Percentiles rank a stretch among this genome's conserved stretches.
These are phyloP conservation scores for Nematocida sp. DNA, from an alignment of 371 early-diverging fungal species.

Conservation along the genomic window DNA sequence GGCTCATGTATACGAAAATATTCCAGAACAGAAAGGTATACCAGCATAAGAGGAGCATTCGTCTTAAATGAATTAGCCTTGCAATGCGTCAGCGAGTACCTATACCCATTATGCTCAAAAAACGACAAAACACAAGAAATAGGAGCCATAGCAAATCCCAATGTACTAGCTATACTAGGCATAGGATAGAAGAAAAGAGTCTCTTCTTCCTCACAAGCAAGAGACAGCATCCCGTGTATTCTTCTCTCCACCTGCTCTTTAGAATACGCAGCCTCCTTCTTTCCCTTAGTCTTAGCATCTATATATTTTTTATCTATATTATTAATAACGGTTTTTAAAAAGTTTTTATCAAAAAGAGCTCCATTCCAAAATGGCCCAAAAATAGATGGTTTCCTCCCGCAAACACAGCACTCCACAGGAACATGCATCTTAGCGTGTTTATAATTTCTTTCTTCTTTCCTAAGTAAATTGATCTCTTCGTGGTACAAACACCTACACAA, in stretches of 20 bases:
- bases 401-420: conserved; percentile 56
- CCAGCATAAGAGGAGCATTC: conserved; percentile 75
- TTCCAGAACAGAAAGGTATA: conserved; percentile 70
- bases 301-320: conserved; percentile 61
- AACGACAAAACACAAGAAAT: conserved; percentile 71
- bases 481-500: conserved; percentile 62
- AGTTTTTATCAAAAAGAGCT: conserved; percentile 74
- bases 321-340: conserved; percentile 71
- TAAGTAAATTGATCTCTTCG: conserved; percentile 11
- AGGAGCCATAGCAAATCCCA: conserved; percentile 54
- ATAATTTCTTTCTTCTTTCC: conserved; percentile 33
- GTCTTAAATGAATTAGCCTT: conserved; percentile 81
- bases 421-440: background rate
- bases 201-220: conserved; percentile 72
- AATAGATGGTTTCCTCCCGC: conserved; percentile 68
- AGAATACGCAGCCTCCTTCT: conserved; percentile 16
- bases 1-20: conserved; percentile 29
- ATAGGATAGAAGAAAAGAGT: conserved; percentile 61
- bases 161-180: conserved; percentile 34
- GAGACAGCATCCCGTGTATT: conserved; percentile 86
- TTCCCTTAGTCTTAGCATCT: conserved; percentile 66
- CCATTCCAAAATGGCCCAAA: conserved; percentile 90
- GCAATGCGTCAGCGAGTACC: conserved; percentile 83
- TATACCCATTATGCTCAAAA: conserved; percentile 80
- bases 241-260: conserved; percentile 66